A percentile compares a stretch with the other conserved stretches of the same genome.
Evolutionary conservation across 768 basidiomycete genomes (phyloP).

Genomic region (Auriculariales sp.): DNA sequence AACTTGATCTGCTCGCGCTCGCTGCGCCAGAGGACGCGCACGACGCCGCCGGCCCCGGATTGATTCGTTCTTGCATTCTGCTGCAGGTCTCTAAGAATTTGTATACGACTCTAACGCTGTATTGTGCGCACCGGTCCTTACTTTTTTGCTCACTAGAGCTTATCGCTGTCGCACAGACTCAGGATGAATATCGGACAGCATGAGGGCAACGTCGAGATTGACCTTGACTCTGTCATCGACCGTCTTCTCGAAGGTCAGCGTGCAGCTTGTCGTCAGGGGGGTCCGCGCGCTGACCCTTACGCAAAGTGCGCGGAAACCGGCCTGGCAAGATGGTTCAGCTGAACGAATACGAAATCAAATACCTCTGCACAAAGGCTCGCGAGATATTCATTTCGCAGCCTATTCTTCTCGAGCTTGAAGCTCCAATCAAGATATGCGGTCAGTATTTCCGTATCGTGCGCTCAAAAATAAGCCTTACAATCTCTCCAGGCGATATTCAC

Average conservation of each 20-base stretch:
- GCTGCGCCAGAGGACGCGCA: too few relatives aligned
- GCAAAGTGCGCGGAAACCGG: conserved; percentile 87
- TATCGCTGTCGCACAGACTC: too few relatives aligned
- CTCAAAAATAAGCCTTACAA: conserved; percentile 9
- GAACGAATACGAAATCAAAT: conserved; percentile 98
- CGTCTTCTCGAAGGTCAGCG: conserved; percentile 79
- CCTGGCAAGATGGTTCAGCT: conserved; percentile 97
- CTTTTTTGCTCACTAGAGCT: too few relatives aligned
- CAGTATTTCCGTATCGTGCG: conserved; percentile 18
- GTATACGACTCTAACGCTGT: too few relatives aligned
- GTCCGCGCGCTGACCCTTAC: neutral
- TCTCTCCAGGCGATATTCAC: conserved; percentile 77
- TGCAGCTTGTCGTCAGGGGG: neutral
- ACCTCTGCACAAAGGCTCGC: conserved; percentile 93
- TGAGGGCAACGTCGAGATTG: conserved; percentile 55
- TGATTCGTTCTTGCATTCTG: too few relatives aligned
- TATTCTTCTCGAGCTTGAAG: conserved; percentile 93
- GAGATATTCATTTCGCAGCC: conserved; percentile 99
- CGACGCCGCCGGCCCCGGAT: too few relatives aligned
- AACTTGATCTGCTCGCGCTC: too few relatives aligned
- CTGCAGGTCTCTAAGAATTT: too few relatives aligned
- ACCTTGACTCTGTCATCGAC: conserved; percentile 99
- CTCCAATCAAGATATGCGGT: conserved; percentile 99
- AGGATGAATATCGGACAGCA: conserved; percentile 4
- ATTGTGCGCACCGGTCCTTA: too few relatives aligned